Percentiles rank a stretch among this genome's conserved stretches.
phyloP scores from a whole-genome alignment of 2,329 filamentous ascomycete species.

The Exophiala sp. region DNA sequence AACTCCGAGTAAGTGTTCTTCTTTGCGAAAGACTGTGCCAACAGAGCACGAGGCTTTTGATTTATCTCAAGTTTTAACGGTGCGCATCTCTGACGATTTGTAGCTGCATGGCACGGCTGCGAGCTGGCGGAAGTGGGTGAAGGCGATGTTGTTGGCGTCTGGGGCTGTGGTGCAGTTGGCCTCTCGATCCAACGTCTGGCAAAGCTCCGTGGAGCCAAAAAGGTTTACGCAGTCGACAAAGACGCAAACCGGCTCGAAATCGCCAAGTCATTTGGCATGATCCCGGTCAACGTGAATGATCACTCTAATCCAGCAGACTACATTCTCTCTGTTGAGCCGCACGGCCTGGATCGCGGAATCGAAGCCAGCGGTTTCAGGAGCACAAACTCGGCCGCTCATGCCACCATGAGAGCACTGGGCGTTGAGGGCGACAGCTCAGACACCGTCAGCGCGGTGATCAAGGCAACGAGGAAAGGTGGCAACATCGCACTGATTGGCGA shows the following conservation, averaged over 20 bases:
- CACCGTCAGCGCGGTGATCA: conserved; percentile 31
- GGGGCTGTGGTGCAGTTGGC: conserved; percentile 35
- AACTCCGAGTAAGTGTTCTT: conserved; percentile 17
- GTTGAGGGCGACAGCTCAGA: conserved; percentile 32
- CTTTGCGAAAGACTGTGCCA: too few relatives aligned
- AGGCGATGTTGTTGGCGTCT: conserved; percentile 34
- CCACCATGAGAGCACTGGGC: conserved; percentile 26
- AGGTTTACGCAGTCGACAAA: conserved; percentile 35
- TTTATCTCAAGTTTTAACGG: too few relatives aligned
- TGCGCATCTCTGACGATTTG: too few relatives aligned
- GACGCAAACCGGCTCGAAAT: conserved; percentile 31
- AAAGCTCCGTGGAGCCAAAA: conserved; percentile 32
- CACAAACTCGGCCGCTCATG: conserved; percentile 26
- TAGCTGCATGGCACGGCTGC: conserved; percentile 34
- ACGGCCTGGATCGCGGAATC: conserved; percentile 32
- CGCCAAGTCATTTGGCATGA: conserved; percentile 32
- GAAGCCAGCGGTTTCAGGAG: conserved; percentile 33
- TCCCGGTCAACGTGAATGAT: conserved; percentile 28
- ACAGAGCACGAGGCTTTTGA: too few relatives aligned
- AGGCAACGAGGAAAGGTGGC: conserved; percentile 32
- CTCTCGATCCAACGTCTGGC: conserved; percentile 32
- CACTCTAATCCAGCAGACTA: conserved; percentile 32
- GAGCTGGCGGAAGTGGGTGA: conserved; percentile 33
- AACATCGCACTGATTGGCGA: conserved; percentile 33
- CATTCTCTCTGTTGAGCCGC: conserved; percentile 32